phyloP scores from a whole-genome alignment of 768 basidiomycete genomes.

The Serendipita sp. region DNA sequence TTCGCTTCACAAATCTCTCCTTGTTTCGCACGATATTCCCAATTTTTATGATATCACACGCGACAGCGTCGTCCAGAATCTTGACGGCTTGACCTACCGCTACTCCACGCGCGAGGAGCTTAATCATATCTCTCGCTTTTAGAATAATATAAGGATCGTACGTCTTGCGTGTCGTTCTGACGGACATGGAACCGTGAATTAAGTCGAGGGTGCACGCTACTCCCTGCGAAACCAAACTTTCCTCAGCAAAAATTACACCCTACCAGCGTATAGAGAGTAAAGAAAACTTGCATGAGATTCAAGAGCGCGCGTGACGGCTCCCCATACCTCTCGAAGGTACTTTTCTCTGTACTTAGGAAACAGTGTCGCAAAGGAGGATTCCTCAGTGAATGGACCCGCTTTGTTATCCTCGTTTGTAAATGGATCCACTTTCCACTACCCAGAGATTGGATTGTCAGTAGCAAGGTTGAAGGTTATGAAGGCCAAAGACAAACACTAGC shows the following conservation, averaged over 20 bases:
- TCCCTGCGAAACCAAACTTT: conserved; percentile 39
- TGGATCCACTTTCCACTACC: conserved; percentile 75
- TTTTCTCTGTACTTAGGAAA: conserved; percentile 99
- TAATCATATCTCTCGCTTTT: conserved; percentile 91
- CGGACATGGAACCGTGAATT: conserved; percentile 94
- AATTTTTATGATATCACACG: conserved; percentile 98
- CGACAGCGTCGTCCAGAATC: conserved; percentile 74
- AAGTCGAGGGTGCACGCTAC: conserved; percentile 85
- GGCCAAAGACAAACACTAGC: background rate
- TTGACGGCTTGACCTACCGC: conserved; percentile 72
- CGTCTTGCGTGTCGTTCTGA: conserved; percentile 91
- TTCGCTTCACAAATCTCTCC: conserved; percentile 87
- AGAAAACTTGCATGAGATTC: conserved; percentile 50
- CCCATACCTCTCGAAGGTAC: conserved; percentile 91
- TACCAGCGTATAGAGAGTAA: no score
- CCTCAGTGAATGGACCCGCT: conserved; percentile 75
- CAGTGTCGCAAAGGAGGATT: conserved; percentile 94
- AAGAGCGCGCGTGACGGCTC: conserved; percentile 68
- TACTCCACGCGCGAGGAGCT: conserved; percentile 86
- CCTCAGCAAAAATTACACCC: no score
- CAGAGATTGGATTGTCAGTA: background rate
- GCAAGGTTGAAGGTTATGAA: background rate
- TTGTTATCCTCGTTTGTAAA: conserved; percentile 65
- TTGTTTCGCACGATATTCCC: conserved; percentile 89
- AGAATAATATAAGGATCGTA: conserved; percentile 93